Base-by-base conservation (phyloP, 768 basidiomycete genomes). In the Boletus subparvulus region DNA sequence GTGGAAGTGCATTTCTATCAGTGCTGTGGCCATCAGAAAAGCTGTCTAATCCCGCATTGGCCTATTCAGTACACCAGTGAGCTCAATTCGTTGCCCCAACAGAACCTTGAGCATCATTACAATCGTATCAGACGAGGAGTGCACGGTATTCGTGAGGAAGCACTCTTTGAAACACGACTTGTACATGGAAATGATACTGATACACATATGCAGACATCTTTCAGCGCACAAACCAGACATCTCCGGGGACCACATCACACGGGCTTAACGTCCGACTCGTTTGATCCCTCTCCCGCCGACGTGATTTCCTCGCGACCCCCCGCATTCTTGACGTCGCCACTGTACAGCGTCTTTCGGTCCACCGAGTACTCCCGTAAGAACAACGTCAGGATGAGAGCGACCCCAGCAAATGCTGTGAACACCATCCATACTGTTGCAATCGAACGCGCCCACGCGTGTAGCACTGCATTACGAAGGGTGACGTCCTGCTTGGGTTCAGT, bases 351-450 rank as follows among this genome's bases (percentile, higher is more conserved):
- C 41, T 73, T 76, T 3, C 86, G 79, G 46, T 81, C 70, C 24
- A 90, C 72, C 32, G 84, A 78, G 69, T 90, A 90, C 28, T 76
- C 75, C 48, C 83, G 77, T 26, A 90, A 54, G 61, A 86, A 80
- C 30, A 87, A 61, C 17, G 80, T 67, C 58, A 77, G 58, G 36
- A 87, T 58, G 54, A 87, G 80, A 36, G 78, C 76, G 39, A 75
- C 76, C 12, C 81, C 84, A 8, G 81, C 50, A 28, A 89, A 72
- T 0, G 83, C 85, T 11, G 84, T 84, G 68, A 77, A 77, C 10
- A 85, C 83, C 21, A 87, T 59, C 87, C 88, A 90, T 24, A 90
- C 83, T 45, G 59, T 72, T 59, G 78, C 78, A 39, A 90, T 83
- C 4, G 87, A 83, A 32, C 76, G 74, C 14, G 86, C 77, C 70